phyloP scores from a whole-genome alignment of 106 monocot species.

The Dendrobium catenatum region DNA sequence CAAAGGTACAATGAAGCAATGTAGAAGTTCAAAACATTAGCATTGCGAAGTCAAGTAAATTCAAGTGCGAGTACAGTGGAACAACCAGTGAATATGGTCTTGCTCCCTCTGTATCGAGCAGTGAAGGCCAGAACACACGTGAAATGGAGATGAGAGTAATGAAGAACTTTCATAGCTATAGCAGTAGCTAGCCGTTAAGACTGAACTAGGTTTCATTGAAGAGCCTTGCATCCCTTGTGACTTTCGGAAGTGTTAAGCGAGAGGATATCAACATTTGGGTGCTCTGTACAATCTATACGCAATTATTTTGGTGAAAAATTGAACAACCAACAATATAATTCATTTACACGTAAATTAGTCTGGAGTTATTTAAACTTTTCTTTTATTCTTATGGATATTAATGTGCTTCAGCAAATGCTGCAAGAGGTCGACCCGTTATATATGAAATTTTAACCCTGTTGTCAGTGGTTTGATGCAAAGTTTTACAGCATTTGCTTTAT shows the following conservation, averaged over 20 bases:
- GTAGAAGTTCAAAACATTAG: conserved; percentile 29
- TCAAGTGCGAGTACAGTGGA: conserved; percentile 34
- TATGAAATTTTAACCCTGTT: too few relatives aligned
- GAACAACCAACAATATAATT: too few relatives aligned
- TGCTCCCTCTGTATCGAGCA: conserved; percentile 15
- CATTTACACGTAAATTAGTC: too few relatives aligned
- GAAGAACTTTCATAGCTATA: conserved; percentile 12
- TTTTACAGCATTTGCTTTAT: too few relatives aligned
- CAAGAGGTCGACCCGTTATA: too few relatives aligned
- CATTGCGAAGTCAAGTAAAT: conserved; percentile 13
- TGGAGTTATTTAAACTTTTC: too few relatives aligned
- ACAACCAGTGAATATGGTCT: conserved; percentile 41
- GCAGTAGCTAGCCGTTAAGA: background rate
- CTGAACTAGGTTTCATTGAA: background rate
- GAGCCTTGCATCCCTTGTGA: background rate
- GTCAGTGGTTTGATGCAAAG: too few relatives aligned
- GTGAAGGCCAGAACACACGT: conserved; percentile 13
- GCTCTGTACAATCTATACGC: background rate
- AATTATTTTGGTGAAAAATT: background rate
- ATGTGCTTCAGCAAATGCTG: too few relatives aligned
- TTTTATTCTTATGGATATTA: too few relatives aligned
- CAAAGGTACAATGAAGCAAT: conserved; percentile 19
- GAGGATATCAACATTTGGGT: background rate
- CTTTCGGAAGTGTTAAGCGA: background rate
- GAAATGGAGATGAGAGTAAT: conserved; percentile 20